phyloP scores from a whole-genome alignment of 495 filamentous ascomycete genomes.

The Annulohypoxylon maeteangense region DNA sequence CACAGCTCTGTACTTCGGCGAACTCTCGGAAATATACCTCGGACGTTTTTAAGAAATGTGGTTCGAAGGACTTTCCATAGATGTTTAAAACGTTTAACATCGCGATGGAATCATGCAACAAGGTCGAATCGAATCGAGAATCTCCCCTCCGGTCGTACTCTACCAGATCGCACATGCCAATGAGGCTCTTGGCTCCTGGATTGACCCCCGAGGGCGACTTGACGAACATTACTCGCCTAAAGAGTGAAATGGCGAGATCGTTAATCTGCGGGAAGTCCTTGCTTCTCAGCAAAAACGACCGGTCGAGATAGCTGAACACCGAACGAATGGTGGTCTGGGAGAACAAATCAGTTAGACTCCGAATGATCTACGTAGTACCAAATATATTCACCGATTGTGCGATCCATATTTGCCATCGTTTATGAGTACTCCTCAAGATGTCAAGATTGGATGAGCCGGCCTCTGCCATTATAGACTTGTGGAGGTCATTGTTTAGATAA shows the following conservation, averaged over 20 bases:
- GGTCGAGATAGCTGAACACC: conserved; percentile 92
- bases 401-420: conserved; percentile 82
- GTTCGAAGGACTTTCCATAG: conserved; percentile 84
- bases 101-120: conserved; percentile 76
- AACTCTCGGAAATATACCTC: conserved; percentile 70
- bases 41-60: conserved; percentile 73
- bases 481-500: conserved; percentile 62
- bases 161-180: conserved; percentile 80
- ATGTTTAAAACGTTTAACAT: conserved; percentile 85
- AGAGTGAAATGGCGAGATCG: conserved; percentile 67
- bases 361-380: conserved; percentile 6
- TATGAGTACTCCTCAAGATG: conserved; percentile 70
- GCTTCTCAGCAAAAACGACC: conserved; percentile 82
- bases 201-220: conserved; percentile 59
- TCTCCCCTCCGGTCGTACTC: conserved; percentile 72
- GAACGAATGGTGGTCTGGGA: conserved; percentile 76
- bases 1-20: conserved; percentile 67
- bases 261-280: conserved; percentile 62
- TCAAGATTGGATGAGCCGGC: conserved; percentile 66
- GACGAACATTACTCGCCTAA: conserved; percentile 65
- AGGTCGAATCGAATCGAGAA: conserved; percentile 58
- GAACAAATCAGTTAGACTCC: neutral
- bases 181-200: conserved; percentile 65
- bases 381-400: conserved; percentile 69
- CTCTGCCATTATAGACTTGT: conserved; percentile 60